phyloP scores from a whole-genome alignment of 768 basidiomycete genomes.

The Tricholoma furcatifolium region DNA sequence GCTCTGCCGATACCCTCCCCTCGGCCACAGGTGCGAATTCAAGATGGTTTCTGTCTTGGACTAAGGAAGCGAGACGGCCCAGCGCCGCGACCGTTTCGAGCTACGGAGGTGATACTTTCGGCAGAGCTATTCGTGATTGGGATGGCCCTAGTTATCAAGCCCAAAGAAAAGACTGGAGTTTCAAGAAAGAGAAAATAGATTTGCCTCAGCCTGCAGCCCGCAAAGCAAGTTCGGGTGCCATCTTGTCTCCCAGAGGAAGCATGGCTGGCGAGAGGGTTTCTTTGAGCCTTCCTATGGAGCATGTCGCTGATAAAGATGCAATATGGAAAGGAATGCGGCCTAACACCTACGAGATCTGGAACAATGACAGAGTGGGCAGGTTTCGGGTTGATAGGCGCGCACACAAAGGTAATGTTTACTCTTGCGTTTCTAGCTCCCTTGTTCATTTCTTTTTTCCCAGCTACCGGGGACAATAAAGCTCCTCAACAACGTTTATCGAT shows the following conservation, averaged over 20 bases:
- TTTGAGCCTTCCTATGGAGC: slow-evolving; percentile 2
- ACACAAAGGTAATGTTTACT: slow-evolving; percentile 32
- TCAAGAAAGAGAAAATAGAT: slow-evolving; percentile 52
- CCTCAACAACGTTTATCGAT: slow-evolving; percentile 70
- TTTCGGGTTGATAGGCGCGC: slow-evolving; percentile 59
- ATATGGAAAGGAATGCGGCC: slow-evolving; percentile 49
- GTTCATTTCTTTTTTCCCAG: slow-evolving; percentile 21
- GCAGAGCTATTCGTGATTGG: slow-evolving; percentile 36
- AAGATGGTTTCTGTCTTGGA: slow-evolving; percentile 21
- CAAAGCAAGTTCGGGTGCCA: slow-evolving; percentile 25
- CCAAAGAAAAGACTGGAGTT: slow-evolving; percentile 54
- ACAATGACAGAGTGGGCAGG: slow-evolving; percentile 57
- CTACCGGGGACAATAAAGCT: slow-evolving; percentile 52
- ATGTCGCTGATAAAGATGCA: slow-evolving; percentile 11
- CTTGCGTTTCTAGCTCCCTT: background rate
- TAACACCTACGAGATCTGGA: slow-evolving; percentile 65
- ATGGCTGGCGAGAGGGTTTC: slow-evolving; percentile 23
- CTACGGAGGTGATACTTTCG: slow-evolving; percentile 40
- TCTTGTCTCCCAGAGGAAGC: slow-evolving; percentile 30
- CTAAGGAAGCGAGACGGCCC: slow-evolving; percentile 31
- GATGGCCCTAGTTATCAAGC: slow-evolving; percentile 45
- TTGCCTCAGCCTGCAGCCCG: slow-evolving; percentile 9
- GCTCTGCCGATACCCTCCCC: slow-evolving; percentile 13
- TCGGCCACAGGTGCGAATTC: slow-evolving; percentile 9
- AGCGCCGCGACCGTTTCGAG: slow-evolving; percentile 43